Evolutionary conservation across 2,329 filamentous ascomycete species (phyloP), one percentile per base, ranked within the genome.

Genomic region (Trichoderma brevicompactum): DNA sequence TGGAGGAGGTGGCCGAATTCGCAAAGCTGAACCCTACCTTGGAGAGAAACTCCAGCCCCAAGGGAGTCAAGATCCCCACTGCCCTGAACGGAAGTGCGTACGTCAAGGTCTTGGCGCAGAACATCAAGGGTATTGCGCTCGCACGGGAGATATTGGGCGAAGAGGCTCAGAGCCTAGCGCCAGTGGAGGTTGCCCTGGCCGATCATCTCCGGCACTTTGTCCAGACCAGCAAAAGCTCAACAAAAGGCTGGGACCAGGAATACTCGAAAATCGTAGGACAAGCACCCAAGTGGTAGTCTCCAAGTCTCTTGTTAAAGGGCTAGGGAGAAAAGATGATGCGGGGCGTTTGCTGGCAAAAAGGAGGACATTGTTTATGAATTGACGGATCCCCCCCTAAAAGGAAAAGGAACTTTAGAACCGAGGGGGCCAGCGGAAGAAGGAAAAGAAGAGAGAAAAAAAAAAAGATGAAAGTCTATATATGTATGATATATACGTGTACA

Each of bases 51-150:
- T 44, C 64, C 3, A 10, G 53, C 32, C 53, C 65, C 12, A 67
- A 67, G 19, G 61, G 54, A 28, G 36, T 58, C 12, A 54, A 44
- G 7, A 63, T 46, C 10, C 53, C 68, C 13, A 50, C 59, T 9
- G 68, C 64, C 7, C 62, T 78, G 17, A 68, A 71, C 55, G 71
- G 70, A 15, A 70, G 66, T 43, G 66, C 70, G 13, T 77, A 75
- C 65, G 63, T 77, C 9, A 63, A 69, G 44, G 65, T 69, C 1
- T 15, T 78, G 40, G 68, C 72, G 7, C 73, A 77, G 64, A 75
- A 74, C 65, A 74, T 77, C 62, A 75, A 71, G 69, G 85, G 81
- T 19, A 75, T 86, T 60, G 75, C 79, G 46, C 66, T 80, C 66
- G 81, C 84, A 13, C 73, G 77, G 48, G 72, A 81, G 68, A 74